Conservation (phyloP, 2,329 filamentous ascomycete genomes). For the Penicillium rolfsii region DNA sequence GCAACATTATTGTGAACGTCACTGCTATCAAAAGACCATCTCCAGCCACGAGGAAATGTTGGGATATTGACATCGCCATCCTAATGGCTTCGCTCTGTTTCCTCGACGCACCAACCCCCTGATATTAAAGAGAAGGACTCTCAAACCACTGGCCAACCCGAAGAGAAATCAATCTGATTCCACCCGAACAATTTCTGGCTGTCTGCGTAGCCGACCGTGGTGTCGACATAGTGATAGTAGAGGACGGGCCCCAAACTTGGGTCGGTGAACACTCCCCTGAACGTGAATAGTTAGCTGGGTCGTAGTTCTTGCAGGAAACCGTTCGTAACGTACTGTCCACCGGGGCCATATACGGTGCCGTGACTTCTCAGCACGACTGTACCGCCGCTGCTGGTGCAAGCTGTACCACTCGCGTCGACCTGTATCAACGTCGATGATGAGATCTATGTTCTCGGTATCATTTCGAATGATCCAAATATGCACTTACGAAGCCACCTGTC, state of each 20-base stretch:
- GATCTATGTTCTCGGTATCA: too few relatives aligned
- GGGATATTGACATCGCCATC: too few relatives aligned
- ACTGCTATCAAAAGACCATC: too few relatives aligned
- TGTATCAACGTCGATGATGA: constrained; percentile 7
- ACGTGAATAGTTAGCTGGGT: constrained; percentile 8
- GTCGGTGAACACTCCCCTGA: constrained; percentile 38
- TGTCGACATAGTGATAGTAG: constrained; percentile 67
- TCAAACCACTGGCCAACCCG: constrained; percentile 51
- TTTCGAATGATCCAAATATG: neutral
- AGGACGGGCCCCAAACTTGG: constrained; percentile 56
- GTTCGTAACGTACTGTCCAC: constrained; percentile 60
- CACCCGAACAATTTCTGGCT: constrained; percentile 52
- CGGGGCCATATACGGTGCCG: constrained; percentile 65
- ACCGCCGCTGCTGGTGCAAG: constrained; percentile 62
- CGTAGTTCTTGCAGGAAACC: neutral
- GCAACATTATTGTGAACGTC: too few relatives aligned
- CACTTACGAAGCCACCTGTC: constrained; percentile 57
- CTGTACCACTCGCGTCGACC: constrained; percentile 57
- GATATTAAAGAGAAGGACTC: too few relatives aligned
- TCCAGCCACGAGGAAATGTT: too few relatives aligned
- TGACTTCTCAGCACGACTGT: constrained; percentile 64
- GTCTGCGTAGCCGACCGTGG: constrained; percentile 56
- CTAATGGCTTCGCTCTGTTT: too few relatives aligned
- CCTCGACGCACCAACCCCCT: neutral
- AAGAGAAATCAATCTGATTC: constrained; percentile 50